Conservation (phyloP, 495 filamentous ascomycete species). For the Penicillium subrubescens region DNA sequence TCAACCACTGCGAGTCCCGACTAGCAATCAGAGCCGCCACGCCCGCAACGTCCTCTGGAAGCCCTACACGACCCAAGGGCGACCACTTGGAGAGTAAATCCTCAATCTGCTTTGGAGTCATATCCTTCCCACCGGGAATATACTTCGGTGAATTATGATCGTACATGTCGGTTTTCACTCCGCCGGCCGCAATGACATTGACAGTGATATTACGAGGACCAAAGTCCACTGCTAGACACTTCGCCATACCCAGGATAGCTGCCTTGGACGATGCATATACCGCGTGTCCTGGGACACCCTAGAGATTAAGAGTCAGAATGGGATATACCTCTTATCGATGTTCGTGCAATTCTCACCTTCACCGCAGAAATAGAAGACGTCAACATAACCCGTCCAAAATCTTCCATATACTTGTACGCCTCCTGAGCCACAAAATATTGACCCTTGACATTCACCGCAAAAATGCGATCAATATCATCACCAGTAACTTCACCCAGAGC, state of each 20-base stretch:
- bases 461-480: conserved; percentile 56
- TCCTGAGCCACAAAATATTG: conserved; percentile 69
- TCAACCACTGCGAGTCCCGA: conserved; percentile 47
- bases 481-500: conserved; percentile 48
- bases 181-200: conserved; percentile 57
- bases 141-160: conserved; percentile 41
- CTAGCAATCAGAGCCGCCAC: conserved; percentile 57
- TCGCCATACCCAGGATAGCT: conserved; percentile 56
- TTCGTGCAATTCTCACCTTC: conserved; percentile 17
- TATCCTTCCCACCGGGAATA: conserved; percentile 38
- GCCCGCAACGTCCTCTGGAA: conserved; percentile 54
- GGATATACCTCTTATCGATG: neutral
- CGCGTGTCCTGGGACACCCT: conserved; percentile 32
- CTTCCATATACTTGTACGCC: conserved; percentile 61
- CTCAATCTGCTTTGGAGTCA: conserved; percentile 34
- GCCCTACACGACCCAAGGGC: conserved; percentile 52
- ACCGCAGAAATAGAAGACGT: conserved; percentile 37
- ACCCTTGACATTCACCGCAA: conserved; percentile 57
- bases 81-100: conserved; percentile 29
- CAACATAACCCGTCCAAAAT: conserved; percentile 36
- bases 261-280: conserved; percentile 58
- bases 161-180: conserved; percentile 42
- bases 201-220: conserved; percentile 53
- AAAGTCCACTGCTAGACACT: conserved; percentile 57
- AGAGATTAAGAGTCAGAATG: neutral